Base-by-base conservation (phyloP, 306 rosid species). In the Inga leiocalycina region DNA sequence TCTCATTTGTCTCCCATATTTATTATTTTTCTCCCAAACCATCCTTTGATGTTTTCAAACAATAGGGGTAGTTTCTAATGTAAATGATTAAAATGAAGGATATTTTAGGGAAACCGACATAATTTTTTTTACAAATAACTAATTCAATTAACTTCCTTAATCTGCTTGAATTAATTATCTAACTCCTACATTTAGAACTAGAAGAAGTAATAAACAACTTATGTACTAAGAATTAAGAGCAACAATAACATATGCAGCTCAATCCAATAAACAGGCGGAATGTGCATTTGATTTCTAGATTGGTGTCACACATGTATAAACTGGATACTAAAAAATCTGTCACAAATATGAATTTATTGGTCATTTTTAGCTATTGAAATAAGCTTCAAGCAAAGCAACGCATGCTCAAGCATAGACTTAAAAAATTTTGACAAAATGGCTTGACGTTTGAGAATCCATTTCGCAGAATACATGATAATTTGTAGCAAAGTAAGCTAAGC, bases 211-310 rank as follows among this genome's bases (percentile, higher is more conserved):
- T 30, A 15, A 65, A 32, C n/a, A 65, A 32, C 43, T 32, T 30
- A 32, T 67, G 83, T 71, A 59, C 71, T 13, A 74, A 71, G 52
- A 83, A 74, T 35, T 64, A 81, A 69, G 46, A 84, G 49, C 79
- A 76, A 69, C 61, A 83, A 74, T 69, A 77, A 67, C 71, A 49
- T 65, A 80, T 79, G 74, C 77, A 30, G 75, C 39, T 67, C 57
- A 74, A 43, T 81, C 67, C 70, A 51, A 71, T 70, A 43, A 32
- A 76, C 30, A 57, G 61, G 54, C 12, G 22, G 64, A 48, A 39
- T 75, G 78, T 39, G 32, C 68, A 76, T 79, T 69, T 82, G 30
- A 74, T 80, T 80, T 70, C 46, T 43, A 72, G 48, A 85, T 85
- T 73, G 75, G 73, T n/a, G 27, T 68, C 80, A 72, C 44, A 68